A percentile compares a stretch with the other conserved stretches of the same genome.
phyloP scores from a whole-genome alignment of 2,329 filamentous ascomycete species.

The Fusarium xyrophilum region DNA sequence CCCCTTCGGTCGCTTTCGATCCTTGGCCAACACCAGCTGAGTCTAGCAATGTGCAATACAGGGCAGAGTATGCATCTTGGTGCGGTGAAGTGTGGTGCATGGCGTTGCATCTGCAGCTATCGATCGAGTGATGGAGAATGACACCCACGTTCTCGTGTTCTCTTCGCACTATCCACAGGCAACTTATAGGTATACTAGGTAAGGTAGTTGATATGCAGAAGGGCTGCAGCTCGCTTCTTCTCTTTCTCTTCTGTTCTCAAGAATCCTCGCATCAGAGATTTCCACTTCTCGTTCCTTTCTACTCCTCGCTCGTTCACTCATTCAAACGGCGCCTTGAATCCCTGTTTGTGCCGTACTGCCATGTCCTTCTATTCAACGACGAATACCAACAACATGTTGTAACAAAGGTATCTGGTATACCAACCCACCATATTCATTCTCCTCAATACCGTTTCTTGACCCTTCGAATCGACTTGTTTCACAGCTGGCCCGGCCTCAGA shows the following conservation, averaged over 20 bases:
- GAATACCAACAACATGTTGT: conserved; percentile 11
- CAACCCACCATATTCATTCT: background rate
- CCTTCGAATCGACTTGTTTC: conserved; percentile 17
- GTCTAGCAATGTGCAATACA: background rate
- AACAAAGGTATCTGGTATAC: conserved; percentile 24
- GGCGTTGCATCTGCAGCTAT: conserved; percentile 10
- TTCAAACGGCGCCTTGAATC: background rate
- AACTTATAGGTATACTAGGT: background rate
- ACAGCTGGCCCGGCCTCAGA: conserved; percentile 32
- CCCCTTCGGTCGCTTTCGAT: background rate
- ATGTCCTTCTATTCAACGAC: background rate
- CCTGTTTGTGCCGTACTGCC: background rate
- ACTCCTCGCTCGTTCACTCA: conserved; percentile 9
- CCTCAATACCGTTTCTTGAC: background rate
- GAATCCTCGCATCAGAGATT: conserved; percentile 9
- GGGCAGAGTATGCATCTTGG: background rate
- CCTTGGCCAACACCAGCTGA: conserved; percentile 15
- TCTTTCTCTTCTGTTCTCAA: conserved; percentile 5
- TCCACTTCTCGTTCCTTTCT: background rate
- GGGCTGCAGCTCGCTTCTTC: conserved; percentile 3
- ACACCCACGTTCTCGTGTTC: background rate
- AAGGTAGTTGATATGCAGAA: conserved; percentile 12
- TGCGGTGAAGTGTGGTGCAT: conserved; percentile 1
- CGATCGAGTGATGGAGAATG: conserved; percentile 25
- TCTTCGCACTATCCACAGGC: background rate